Base-by-base conservation (phyloP, 2,329 filamentous ascomycete genomes). In the Periglandula ipomoeae region DNA sequence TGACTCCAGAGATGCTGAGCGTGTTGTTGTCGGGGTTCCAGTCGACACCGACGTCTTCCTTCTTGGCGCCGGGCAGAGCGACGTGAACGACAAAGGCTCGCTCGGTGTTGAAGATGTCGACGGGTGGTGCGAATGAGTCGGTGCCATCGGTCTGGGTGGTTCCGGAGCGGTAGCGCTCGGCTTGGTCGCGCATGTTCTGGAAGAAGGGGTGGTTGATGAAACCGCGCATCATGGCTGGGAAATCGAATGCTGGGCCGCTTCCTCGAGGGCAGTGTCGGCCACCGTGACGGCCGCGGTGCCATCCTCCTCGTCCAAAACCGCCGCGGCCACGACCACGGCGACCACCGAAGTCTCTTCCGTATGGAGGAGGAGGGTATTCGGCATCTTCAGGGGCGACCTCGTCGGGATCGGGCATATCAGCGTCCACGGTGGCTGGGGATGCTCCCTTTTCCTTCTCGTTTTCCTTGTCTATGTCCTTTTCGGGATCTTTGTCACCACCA, bases 31-130 rank as follows among this genome's bases (percentile, higher is more conserved):
- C 83, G 0, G 78, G 73, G 56, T 91, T 81, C 79, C 85, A 94
- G 63, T 83, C 82, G 41, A 93, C 79, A 50, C 78, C 84, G 5
- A 93, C 71, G 59, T 93, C 86, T 58, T 87, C 78, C 66, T 89
- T 90, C 68, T 83, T 83, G 2, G 84, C 87, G 23, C 88, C 88
- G 0, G 89, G 86, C 0, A 94, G 74, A 1, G 86, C 83, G 58
- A 89, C 70, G 64, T 93, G 87, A 8, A 93, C 68, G 39, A 89
- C 70, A 62, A 82, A 89, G 13, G 79, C 67, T 27, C 70, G 66
- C 6, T 79, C 66, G 5, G 82, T 85, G 62, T 84, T 78, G 71
- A 91, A 93, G 54, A 90, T 69, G 62, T 94, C 88, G 48, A 83
- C 71, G n/a, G 84, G 80, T 1, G 85, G 84, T 5, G 66, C 64